phyloP scores from a whole-genome alignment of 495 filamentous ascomycete species.

The Bacidia gigantensis region DNA sequence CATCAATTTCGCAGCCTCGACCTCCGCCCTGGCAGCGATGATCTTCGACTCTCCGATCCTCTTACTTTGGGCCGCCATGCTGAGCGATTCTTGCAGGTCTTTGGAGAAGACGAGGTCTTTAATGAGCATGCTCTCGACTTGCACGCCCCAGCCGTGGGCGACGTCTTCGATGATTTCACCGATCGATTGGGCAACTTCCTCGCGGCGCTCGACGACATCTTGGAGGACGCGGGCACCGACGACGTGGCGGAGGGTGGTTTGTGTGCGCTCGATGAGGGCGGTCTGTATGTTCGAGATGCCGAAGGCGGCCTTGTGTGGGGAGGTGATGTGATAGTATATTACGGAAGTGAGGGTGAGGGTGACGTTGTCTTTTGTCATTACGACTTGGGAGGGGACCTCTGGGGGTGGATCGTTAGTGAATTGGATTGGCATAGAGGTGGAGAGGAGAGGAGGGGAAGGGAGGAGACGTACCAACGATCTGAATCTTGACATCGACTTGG shows the following conservation, averaged over 20 bases:
- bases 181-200: constrained; percentile 89
- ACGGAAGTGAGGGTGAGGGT: constrained; percentile 86
- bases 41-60: constrained; percentile 97
- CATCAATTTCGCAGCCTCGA: constrained; percentile 96
- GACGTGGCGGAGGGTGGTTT: constrained; percentile 95
- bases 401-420: constrained; percentile 6
- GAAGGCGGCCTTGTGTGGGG: constrained; percentile 94
- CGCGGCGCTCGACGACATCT: constrained; percentile 96
- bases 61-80: constrained; percentile 99
- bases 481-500: constrained; percentile 96
- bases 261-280: constrained; percentile 91
- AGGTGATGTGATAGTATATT: constrained; percentile 97
- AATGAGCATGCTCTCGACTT: constrained; percentile 97
- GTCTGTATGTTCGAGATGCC: constrained; percentile 90
- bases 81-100: constrained; percentile 93
- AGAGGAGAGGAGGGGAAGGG: background rate
- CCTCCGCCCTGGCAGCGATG: constrained; percentile 90
- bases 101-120: constrained; percentile 98
- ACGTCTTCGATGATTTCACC: constrained; percentile 97
- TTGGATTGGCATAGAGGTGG: background rate
- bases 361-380: constrained; percentile 99
- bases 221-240: constrained; percentile 93
- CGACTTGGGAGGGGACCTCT: constrained; percentile 91
- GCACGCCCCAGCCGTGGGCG: constrained; percentile 83
- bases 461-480: constrained; percentile 56